These are phyloP conservation scores for Dillenia turbinata DNA, from an alignment of 164 flowering plant genomes.

Conservation along the genomic window DNA sequence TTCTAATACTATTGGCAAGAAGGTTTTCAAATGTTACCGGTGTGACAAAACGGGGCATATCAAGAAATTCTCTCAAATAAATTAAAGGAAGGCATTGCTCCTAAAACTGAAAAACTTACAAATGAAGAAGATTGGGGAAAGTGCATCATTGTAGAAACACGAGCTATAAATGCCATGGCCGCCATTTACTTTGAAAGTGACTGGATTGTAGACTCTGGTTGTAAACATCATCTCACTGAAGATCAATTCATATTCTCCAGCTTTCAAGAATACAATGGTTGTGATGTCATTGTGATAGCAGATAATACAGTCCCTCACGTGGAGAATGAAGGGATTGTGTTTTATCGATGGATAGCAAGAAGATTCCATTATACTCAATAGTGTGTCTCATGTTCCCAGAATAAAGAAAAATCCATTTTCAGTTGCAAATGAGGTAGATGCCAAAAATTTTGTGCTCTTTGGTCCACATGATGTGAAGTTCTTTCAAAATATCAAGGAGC, in stretches of 20 bases:
- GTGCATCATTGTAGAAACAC: background rate
- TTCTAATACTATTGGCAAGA: no score
- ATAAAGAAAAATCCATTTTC: constrained; percentile 17
- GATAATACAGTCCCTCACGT: background rate
- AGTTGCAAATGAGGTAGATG: constrained; percentile 5
- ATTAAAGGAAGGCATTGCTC: background rate
- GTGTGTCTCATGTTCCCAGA: constrained; percentile 15
- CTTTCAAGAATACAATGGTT: background rate
- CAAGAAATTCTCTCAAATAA: background rate
- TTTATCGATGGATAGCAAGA: background rate
- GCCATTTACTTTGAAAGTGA: background rate
- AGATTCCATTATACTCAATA: background rate
- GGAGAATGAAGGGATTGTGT: constrained; percentile 1
- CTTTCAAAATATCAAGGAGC: constrained; percentile 4
- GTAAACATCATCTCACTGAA: constrained; percentile 3
- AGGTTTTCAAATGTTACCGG: constrained; percentile 2
- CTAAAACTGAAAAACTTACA: background rate
- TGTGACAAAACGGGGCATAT: background rate
- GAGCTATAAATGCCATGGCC: background rate
- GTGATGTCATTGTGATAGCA: constrained; percentile 1
- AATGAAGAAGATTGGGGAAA: background rate
- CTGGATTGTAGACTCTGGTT: background rate
- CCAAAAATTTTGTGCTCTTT: constrained; percentile 9
- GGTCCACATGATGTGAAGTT: constrained; percentile 15
- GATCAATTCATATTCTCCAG: constrained; percentile 1